Base-by-base conservation (phyloP, 352 stramenopile genomes). In the Phytophthora pluvialis region DNA sequence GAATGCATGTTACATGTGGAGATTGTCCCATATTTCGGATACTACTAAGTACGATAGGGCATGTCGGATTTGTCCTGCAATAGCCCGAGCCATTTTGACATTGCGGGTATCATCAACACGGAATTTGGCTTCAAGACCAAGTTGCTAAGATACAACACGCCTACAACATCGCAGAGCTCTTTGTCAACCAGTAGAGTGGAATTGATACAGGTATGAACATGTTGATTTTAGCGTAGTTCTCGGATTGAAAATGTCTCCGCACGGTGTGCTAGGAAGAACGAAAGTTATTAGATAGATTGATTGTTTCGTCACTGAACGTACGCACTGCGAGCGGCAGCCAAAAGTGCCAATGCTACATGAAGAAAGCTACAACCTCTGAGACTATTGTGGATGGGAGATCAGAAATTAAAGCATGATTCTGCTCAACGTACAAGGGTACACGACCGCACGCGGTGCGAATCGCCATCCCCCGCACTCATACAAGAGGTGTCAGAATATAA, bases 401-500 rank as follows among this genome's bases (percentile, higher is more conserved):
- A 89, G 75, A 86, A 83, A 57, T n/a, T 64, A 65, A 73, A 91
- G 81, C 84, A 82, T 93, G 57, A 77, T 84, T 91, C 80, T 93
- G 84, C 84, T 93, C 84, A 93, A 72, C 81, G 81, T 78, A 69
- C 67, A 47, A 58, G 36, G 57, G 73, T 78, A 66, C 66, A 40
- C 51, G 71, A 78, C 70, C 33, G 47, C 83, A 90, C 81, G 80
- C 80, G 79, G 81, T 92, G 81, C 62, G 59, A 72, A 52, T 70
- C 45, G 51, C 50, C 71, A 72, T 78, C 63, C 70, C 58, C 54
- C 64, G 72, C 78, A 89, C 85, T 94, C 85, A 94, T 92, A 94
- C 85, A 94, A 94, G 85, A 94, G 85, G 85, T 94, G 85, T 94
- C 85, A 94, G 85, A 92, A 91, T 87, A 82, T 80, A 76, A 83